Conservation (phyloP, 2,329 filamentous ascomycete genomes). For the Exophiala mesophila region DNA sequence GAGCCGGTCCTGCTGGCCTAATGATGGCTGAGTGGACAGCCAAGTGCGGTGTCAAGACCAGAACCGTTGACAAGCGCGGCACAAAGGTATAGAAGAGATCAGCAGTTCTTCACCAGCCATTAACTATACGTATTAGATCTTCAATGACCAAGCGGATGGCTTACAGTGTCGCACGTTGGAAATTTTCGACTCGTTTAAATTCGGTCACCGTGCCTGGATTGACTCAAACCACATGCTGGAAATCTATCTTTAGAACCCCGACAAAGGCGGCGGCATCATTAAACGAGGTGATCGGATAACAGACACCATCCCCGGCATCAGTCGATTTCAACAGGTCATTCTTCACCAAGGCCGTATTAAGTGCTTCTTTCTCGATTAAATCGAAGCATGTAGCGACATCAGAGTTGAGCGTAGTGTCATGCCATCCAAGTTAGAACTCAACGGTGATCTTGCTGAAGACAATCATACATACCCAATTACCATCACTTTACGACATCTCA, state of each 20-base stretch:
- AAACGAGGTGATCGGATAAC: constrained; percentile 56
- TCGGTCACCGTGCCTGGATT: constrained; percentile 59
- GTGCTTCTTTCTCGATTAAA: constrained; percentile 59
- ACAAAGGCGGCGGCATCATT: constrained; percentile 51
- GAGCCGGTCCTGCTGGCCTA: constrained; percentile 46
- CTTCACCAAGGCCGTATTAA: constrained; percentile 69
- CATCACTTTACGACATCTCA: constrained; percentile 54
- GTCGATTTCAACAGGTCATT: constrained; percentile 60
- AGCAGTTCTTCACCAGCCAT: not conserved
- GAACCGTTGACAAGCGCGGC: constrained; percentile 45
- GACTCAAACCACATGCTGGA: constrained; percentile 65
- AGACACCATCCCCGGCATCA: constrained; percentile 59
- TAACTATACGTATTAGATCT: constrained; percentile 52
- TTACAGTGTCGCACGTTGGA: constrained; percentile 64
- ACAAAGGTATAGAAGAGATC: constrained; percentile 28
- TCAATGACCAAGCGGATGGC: constrained; percentile 47
- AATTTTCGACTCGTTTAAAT: constrained; percentile 66
- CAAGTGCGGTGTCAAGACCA: constrained; percentile 44
- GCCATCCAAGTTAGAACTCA: constrained; percentile 52
- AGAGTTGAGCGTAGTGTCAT: constrained; percentile 60
- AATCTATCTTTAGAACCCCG: constrained; percentile 58
- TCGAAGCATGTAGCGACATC: constrained; percentile 34
- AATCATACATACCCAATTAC: constrained; percentile 55
- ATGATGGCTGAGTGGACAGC: constrained; percentile 50
- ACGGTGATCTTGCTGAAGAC: constrained; percentile 45